phyloP scores from a whole-genome alignment of 2,329 filamentous ascomycete species.

The Claviceps sp. region DNA sequence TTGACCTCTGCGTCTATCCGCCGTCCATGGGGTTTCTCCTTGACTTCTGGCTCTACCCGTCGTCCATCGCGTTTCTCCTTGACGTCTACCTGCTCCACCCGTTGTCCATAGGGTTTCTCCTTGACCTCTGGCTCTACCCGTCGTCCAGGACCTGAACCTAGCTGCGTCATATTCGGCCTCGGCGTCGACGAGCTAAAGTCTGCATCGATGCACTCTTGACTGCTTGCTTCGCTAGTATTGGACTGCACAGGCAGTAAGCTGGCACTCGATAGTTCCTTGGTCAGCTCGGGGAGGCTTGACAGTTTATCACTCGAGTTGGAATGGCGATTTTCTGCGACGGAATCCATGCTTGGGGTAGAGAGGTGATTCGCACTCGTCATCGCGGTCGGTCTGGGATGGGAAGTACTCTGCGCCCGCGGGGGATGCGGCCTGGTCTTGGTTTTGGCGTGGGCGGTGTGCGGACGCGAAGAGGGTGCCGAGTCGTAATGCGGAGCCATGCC shows the following conservation, averaged over 20 bases:
- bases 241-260: slow-evolving; percentile 46
- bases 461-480: slow-evolving; percentile 22
- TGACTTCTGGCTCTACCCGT: slow-evolving; percentile 7
- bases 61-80: slow-evolving; percentile 25
- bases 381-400: slow-evolving; percentile 24
- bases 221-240: slow-evolving; percentile 36
- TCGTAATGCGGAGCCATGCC: slow-evolving; percentile 9
- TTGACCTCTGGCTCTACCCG: slow-evolving; percentile 4
- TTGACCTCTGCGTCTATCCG: slow-evolving; percentile 18
- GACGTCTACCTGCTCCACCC: slow-evolving; percentile 19
- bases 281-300: slow-evolving; percentile 48
- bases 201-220: slow-evolving; percentile 31
- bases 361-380: slow-evolving; percentile 12
- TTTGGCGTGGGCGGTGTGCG: slow-evolving; percentile 41
- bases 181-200: slow-evolving; percentile 23
- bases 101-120: slow-evolving; percentile 6
- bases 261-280: slow-evolving; percentile 46
- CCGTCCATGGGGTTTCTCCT: slow-evolving; percentile 5
- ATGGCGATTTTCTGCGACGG: slow-evolving; percentile 30
- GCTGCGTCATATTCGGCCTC: slow-evolving; percentile 29
- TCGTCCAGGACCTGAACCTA: slow-evolving; percentile 19
- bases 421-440: slow-evolving; percentile 31
- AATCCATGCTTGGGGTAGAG: not conserved
- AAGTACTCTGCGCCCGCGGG: slow-evolving; percentile 33
- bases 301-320: slow-evolving; percentile 43